These are phyloP conservation scores for Aspergillus jensenii DNA, from an alignment of 2,329 filamentous ascomycete genomes.

Conservation along the genomic window DNA sequence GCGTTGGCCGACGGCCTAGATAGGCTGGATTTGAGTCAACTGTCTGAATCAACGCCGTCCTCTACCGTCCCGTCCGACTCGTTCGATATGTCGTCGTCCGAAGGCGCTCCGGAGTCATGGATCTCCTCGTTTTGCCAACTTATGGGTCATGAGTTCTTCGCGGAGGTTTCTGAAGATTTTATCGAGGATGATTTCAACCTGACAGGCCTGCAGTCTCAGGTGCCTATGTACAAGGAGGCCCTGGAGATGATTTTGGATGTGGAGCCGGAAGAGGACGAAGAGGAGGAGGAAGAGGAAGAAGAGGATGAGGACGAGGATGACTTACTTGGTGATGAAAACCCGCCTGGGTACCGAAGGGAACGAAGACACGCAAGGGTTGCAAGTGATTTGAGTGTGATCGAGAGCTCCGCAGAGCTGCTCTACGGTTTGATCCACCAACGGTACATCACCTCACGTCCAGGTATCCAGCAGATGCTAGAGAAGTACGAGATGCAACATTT, in stretches of 20 bases:
- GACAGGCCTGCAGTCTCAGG: constrained; percentile 90
- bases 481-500: constrained; percentile 98
- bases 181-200: constrained; percentile 99
- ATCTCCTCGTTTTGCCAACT: constrained; percentile 96
- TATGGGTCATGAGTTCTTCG: constrained; percentile 97
- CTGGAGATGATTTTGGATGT: constrained; percentile 99
- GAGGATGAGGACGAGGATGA: constrained; percentile 70
- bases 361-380: constrained; percentile 82
- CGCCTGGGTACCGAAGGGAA: constrained; percentile 53
- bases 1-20: constrained; percentile 49
- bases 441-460: constrained; percentile 93
- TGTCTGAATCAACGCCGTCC: constrained; percentile 44
- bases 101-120: constrained; percentile 76
- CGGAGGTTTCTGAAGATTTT: constrained; percentile 97
- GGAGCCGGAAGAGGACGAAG: constrained; percentile 82
- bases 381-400: constrained; percentile 91
- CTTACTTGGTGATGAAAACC: constrained; percentile 58
- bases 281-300: constrained; percentile 65
- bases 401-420: constrained; percentile 95
- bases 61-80: constrained; percentile 37
- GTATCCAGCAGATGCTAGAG: constrained; percentile 98
- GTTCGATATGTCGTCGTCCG: constrained; percentile 46
- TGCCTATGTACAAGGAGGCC: constrained; percentile 98
- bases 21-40: constrained; percentile 48
- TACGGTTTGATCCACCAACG: constrained; percentile 98